Percentiles rank a stretch among this genome's conserved stretches.
These are phyloP conservation scores for Sherardia arvensis DNA, from an alignment of 257 asterid genomes.

Conservation along the genomic window DNA sequence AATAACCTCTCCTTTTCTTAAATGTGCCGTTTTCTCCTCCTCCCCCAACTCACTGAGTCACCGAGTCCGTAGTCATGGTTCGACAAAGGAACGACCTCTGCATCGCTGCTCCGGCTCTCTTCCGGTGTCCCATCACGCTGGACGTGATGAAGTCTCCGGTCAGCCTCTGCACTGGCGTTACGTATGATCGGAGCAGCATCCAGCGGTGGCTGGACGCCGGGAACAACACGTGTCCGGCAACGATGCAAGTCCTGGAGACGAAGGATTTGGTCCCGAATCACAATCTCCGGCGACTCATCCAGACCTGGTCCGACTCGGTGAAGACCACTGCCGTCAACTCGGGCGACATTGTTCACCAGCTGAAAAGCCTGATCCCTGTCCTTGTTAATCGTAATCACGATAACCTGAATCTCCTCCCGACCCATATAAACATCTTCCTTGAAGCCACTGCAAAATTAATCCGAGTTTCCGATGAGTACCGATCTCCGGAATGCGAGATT, in stretches of 20 bases:
- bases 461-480: conserved; percentile 33
- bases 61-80: conserved; percentile 23
- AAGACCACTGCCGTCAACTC: conserved; percentile 19
- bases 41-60: conserved; percentile 9
- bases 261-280: conserved; percentile 68
- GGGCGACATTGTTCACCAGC: conserved; percentile 28
- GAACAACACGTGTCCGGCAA: conserved; percentile 87
- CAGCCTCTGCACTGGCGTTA: conserved; percentile 78
- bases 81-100: conserved; percentile 36
- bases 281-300: conserved; percentile 65
- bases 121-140: conserved; percentile 74
- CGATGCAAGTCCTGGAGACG: conserved; percentile 62
- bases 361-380: conserved; percentile 18
- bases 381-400: background rate
- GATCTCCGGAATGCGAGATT: conserved; percentile 8
- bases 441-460: conserved; percentile 24
- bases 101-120: conserved; percentile 47
- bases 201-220: conserved; percentile 85
- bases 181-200: conserved; percentile 72
- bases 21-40: conserved; percentile 5
- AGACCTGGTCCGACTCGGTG: conserved; percentile 58
- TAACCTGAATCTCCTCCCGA: background rate
- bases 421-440: background rate
- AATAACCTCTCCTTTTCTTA: conserved; percentile 15
- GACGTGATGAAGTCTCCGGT: conserved; percentile 87